Evolutionary conservation across 768 basidiomycete genomes (phyloP), one percentile per base, ranked within the genome.

Genomic region (Hemileccinum impolitum): DNA sequence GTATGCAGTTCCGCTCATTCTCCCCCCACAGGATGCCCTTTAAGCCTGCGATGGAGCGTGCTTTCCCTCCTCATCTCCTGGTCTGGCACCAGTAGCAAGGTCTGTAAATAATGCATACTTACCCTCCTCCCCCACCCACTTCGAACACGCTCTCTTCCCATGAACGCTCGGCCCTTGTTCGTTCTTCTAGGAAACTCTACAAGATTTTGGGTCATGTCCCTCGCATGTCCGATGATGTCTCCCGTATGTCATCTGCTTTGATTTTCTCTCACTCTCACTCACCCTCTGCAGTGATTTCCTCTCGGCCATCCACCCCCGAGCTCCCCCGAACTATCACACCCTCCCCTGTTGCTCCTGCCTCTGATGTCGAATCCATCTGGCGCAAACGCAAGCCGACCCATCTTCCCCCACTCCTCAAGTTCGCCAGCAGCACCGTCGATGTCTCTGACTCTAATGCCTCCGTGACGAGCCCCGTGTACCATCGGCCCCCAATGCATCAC

Each of bases 181-280:
- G 81, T 25, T 75, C 77, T 21, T 76, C 80, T 18, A 78, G 74
- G 56, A 85, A 84, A 67, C 73, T 86, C 18, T 75, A 76, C 18
- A 75, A 78, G 39, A 64, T 85, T 11, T 67, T 85, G 11, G 84
- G 84, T 12, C 69, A 73, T 17, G 77, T 80, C 14, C 84, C 83
- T n/a, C 79, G 76, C 49, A 68, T 84, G 28, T 53, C 79, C 11
- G 82, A 85, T 21, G 56, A 48, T 30, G 8, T 30, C 3, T 38
- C 25, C 9, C 7, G 56, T 59, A 34, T 11, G 50, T 50, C 30
- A 11, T 1, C 0, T 32, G 11, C 0, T 6, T 4, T 4, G 6
- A 8, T 25, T 12, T 9, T 0, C 2, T 4, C 18, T 25, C 7
- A 7, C 35, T 4, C 19, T 14, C 31, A 7, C 34, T 37, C 14